Evolutionary conservation across 306 rosid species (phyloP), one percentile per base, ranked within the genome.

Genomic region (Sechiopsis laciniata): DNA sequence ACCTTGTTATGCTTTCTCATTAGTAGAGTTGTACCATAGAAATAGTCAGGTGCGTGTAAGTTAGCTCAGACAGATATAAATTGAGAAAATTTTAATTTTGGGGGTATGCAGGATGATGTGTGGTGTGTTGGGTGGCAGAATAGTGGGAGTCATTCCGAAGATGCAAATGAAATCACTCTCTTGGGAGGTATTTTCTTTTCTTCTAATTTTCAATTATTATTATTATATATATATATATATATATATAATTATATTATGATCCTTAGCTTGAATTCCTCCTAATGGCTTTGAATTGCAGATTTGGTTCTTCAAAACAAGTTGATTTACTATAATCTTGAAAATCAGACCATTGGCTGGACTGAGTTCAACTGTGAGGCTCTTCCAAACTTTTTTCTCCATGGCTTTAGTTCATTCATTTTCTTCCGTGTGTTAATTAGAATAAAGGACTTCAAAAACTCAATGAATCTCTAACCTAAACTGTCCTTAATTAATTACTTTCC

Each of bases 231-330:
- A 35, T 35, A 40, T 40, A 40, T 40, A 40, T 40, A 40, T 40
- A 40, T 40, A 40, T 40, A 40, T 40, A 40, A 2, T 2, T 40
- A 42, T 42, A 42, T 42, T 42, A 8, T 6, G 48, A 65, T 19
- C 12, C n/a, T 67, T 67, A 42, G 72, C 19, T 67, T 67, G 16
- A 7, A 14, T 46, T 42, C 55, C 71, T 37, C 5, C 10, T 17
- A 12, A 64, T 37, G 63, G 13, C 12, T 57, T 74, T 52, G 21
- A 62, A 52, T 19, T 64, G 73, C 78, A 75, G 78, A 75, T 42
- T 52, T 75, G 78, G 78, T 75, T 42, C 73, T 75, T 26, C 78
- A 75, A 53, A 75, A 75, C 67, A 75, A 65, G 73, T 56, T 75
- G 22, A 32, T 75, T 63, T 65, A 63, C 65, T 75, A 75, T 20